phyloP scores from a whole-genome alignment of 129 eudicot genomes.

The Dittrichia graveolens region DNA sequence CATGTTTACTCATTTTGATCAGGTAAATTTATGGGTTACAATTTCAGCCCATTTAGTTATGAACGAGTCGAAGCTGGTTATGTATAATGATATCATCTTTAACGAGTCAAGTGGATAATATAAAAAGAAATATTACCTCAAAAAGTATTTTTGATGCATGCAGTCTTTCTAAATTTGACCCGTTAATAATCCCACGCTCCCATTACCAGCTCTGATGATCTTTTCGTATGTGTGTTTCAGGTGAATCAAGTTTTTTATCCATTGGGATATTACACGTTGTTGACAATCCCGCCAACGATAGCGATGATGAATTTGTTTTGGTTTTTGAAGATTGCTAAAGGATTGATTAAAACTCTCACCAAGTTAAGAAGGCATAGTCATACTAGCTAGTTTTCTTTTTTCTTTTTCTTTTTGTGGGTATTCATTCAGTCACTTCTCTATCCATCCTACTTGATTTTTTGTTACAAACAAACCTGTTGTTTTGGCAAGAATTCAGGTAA shows the following conservation, averaged over 20 bases:
- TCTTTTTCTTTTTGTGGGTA: background rate
- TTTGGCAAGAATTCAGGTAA: no score
- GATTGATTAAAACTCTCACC: constrained; percentile 73
- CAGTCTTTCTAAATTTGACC: background rate
- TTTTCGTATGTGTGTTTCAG: constrained; percentile 40
- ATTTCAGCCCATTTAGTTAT: background rate
- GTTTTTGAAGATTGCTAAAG: constrained; percentile 89
- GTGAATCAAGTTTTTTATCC: constrained; percentile 58
- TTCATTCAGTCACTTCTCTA: background rate
- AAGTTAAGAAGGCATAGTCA: constrained; percentile 47
- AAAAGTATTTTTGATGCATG: constrained; percentile 9
- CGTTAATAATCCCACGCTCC: no score
- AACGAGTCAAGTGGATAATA: background rate
- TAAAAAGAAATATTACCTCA: background rate
- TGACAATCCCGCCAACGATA: constrained; percentile 53
- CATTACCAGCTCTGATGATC: background rate
- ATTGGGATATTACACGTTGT: constrained; percentile 67
- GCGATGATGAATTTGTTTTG: constrained; percentile 75
- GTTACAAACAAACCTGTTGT: background rate
- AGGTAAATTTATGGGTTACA: constrained; percentile 42
- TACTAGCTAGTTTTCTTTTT: constrained; percentile 29
- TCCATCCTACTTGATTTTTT: background rate
- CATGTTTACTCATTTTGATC: constrained; percentile 67
- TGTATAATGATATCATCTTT: background rate
- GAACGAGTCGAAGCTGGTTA: background rate